These are phyloP conservation scores for Hypoxylon sp. DNA, from an alignment of 2,329 filamentous ascomycete species.

Conservation along the genomic window DNA sequence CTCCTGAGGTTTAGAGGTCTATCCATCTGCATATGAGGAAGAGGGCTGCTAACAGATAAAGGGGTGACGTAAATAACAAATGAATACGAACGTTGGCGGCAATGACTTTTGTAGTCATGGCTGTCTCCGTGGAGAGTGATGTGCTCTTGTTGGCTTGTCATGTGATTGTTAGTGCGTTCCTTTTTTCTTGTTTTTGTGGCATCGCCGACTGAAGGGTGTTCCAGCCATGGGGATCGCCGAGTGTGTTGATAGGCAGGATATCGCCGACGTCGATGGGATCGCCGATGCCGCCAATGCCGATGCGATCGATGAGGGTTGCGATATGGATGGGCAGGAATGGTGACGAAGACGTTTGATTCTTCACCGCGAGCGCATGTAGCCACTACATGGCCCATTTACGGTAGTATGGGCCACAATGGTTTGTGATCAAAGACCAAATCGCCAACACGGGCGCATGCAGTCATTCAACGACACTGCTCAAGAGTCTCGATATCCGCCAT, in stretches of 20 bases:
- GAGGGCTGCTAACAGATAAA: slow-evolving; percentile 1
- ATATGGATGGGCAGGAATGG: not conserved
- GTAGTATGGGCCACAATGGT: no score
- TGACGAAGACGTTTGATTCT: no score
- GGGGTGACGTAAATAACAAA: not conserved
- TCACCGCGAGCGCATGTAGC: no score
- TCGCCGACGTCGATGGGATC: not conserved
- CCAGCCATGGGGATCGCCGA: not conserved
- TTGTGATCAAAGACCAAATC: not conserved
- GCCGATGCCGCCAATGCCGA: not conserved
- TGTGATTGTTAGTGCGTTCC: not conserved
- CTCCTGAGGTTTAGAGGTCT: not conserved
- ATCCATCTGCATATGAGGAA: slow-evolving; percentile 16
- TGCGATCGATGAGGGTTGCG: not conserved
- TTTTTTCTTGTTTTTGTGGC: not conserved
- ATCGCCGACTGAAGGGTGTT: not conserved
- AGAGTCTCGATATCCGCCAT: not conserved
- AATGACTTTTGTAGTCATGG: not conserved
- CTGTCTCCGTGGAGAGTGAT: not conserved
- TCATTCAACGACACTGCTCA: not conserved
- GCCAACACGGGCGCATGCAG: not conserved
- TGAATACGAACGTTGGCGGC: slow-evolving; percentile 4
- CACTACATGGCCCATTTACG: no score
- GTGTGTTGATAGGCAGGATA: not conserved
- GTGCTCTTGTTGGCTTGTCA: not conserved